Evolutionary conservation across 2,329 filamentous ascomycete species (phyloP).

Genomic region (Gyromitra esculenta): DNA sequence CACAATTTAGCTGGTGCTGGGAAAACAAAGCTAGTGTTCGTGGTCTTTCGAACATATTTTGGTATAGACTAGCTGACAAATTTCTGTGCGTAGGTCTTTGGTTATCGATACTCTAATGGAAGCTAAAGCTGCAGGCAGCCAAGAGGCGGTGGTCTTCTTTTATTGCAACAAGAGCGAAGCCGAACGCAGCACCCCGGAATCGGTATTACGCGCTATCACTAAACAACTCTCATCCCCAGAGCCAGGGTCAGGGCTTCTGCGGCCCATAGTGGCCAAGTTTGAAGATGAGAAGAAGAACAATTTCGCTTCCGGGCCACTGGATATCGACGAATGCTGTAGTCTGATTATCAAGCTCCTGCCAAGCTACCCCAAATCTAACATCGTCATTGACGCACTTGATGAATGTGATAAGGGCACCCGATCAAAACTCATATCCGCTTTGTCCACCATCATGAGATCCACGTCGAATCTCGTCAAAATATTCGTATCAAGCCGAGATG

Average conservation of each 20-base stretch:
- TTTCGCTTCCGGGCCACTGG: neutral
- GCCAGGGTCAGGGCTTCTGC: constrained; percentile 25
- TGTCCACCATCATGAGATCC: constrained; percentile 13
- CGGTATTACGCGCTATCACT: constrained; percentile 57
- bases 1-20: constrained; percentile 57
- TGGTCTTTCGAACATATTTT: constrained; percentile 7
- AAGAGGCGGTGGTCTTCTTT: constrained; percentile 59
- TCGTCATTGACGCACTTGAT: constrained; percentile 46
- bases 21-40: constrained; percentile 59
- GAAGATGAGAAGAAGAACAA: constrained; percentile 21
- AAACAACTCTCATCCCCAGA: constrained; percentile 49
- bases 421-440: constrained; percentile 2
- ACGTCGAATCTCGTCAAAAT: constrained; percentile 32
- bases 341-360: constrained; percentile 19
- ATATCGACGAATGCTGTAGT: neutral
- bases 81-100: neutral
- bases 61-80: neutral
- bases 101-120: neutral
- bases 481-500: constrained; percentile 40
- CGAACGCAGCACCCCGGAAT: constrained; percentile 55
- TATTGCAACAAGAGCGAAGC: constrained; percentile 58
- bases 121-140: constrained; percentile 53
- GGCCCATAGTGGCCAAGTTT: constrained; percentile 44
- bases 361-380: constrained; percentile 15
- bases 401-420: constrained; percentile 28